Base-by-base conservation (phyloP, 2,329 filamentous ascomycete species). In the Meredithiella fracta region DNA sequence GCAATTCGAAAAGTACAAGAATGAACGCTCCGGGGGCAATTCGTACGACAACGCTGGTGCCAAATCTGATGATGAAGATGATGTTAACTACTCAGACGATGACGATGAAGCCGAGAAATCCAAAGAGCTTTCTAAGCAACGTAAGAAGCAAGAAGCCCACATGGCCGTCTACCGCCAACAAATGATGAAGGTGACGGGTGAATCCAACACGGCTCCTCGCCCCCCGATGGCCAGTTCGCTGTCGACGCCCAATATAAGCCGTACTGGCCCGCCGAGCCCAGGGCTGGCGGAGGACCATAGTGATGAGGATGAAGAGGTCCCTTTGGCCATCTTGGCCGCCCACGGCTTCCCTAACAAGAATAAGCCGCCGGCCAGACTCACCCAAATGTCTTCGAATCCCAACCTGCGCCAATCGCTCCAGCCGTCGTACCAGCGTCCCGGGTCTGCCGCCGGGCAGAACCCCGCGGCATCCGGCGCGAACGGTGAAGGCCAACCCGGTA, bases 151-250 rank as follows among this genome's bases (percentile, higher is more conserved):
- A 66, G 87, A 94, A 67, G 89, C 89, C 11, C 87, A 92, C 66
- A 83, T 95, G 73, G 78, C 87, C 1, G 83, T 94, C 1, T 94
- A 94, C 67, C 80, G 89, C 58, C 89, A 95, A 67, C 86, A 92
- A 68, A 95, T 94, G 89, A 94, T 91, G 85, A 94, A 94, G 69
- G 85, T 92, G 29, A 94, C 88, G 0, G 89, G 89, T 51, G 58
- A 55, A 20, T 31, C 23, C 17, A 23, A 42, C 4, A 42, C 50
- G 11, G 58, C 74, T 14, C 64, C 70, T 9, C 77, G 80, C n/a
- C 74, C 78, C 14, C 70, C 71, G 52, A 67, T 82, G 59, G 72
- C 76, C 17, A 70, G 75, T 34, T 79, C 78, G 3, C 72, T 75
- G 63, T 86, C 82, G 65, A 78, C 79, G 3, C 80, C 83, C 1